Evolutionary conservation across 768 basidiomycete species (phyloP).

Genomic region (Naganishia vishniacii): DNA sequence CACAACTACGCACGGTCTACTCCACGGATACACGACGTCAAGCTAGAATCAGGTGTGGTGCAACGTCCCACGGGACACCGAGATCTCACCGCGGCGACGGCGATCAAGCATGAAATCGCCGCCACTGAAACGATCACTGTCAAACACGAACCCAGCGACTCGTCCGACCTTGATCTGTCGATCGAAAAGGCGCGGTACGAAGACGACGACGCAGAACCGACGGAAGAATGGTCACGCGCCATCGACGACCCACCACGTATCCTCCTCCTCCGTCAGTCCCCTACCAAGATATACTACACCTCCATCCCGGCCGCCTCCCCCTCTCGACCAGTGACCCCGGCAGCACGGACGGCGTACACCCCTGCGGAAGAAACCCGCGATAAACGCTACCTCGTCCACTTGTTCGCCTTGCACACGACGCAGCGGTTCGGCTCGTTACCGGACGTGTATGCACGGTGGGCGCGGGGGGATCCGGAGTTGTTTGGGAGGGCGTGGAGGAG

Average conservation of each 20-base stretch:
- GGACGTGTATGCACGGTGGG: slow-evolving; percentile 70
- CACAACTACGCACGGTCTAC: too few species aligned
- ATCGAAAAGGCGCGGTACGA: too few species aligned
- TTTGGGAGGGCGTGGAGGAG: slow-evolving; percentile 56
- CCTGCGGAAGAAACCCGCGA: too few species aligned
- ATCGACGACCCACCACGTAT: slow-evolving; percentile 42
- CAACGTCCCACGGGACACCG: too few species aligned
- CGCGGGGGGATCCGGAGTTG: slow-evolving; percentile 59
- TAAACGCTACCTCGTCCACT: slow-evolving; percentile 55
- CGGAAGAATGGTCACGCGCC: slow-evolving; percentile 46
- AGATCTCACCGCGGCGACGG: too few species aligned
- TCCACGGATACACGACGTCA: too few species aligned
- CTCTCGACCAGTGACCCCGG: too few species aligned
- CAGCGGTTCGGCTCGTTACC: background rate
- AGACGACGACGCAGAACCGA: slow-evolving; percentile 15
- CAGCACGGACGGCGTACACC: background rate
- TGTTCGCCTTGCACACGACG: background rate
- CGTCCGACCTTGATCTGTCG: too few species aligned
- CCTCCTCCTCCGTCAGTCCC: slow-evolving; percentile 43
- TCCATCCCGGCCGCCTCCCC: slow-evolving; percentile 28
- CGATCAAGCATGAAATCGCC: too few species aligned
- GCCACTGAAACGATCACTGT: too few species aligned
- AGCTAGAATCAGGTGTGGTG: too few species aligned
- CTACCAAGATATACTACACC: slow-evolving; percentile 36
- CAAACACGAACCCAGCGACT: too few species aligned